A percentile compares a stretch with the other conserved stretches of the same genome.
These are phyloP conservation scores for Bocquillonia castaneifolia DNA, from an alignment of 441 rosid species.

Conservation along the genomic window DNA sequence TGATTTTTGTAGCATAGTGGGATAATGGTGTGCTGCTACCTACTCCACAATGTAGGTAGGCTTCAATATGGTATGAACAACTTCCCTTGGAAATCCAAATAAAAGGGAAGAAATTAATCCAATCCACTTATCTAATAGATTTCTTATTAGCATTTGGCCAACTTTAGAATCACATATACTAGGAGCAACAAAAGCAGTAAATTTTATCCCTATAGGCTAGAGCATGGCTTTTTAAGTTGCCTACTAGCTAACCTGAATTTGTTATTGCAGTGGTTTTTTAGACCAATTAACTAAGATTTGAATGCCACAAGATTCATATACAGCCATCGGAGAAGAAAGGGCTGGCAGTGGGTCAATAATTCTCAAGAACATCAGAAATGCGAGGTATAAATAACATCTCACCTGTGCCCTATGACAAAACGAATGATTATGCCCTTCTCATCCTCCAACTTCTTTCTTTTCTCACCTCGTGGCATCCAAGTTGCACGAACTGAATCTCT, in stretches of 20 bases:
- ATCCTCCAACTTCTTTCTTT: constrained; percentile 55
- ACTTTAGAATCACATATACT: not conserved
- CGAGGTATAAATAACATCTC: constrained; percentile 3
- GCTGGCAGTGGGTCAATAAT: not conserved
- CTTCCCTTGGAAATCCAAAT: not conserved
- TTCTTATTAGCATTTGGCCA: not conserved
- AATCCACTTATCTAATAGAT: not conserved
- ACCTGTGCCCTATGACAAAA: constrained; percentile 90
- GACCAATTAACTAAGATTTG: not conserved
- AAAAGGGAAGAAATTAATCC: not conserved
- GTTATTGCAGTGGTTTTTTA: not conserved
- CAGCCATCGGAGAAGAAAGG: not conserved
- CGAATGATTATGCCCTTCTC: constrained; percentile 78
- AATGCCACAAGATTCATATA: not conserved
- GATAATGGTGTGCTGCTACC: not conserved
- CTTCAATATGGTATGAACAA: not conserved
- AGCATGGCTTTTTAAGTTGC: not conserved
- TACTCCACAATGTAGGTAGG: not conserved
- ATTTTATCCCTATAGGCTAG: not conserved
- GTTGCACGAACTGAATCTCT: constrained; percentile 79
- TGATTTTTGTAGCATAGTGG: not conserved
- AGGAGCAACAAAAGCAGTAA: not conserved
- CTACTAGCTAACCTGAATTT: not conserved
- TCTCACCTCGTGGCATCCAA: constrained; percentile 93
- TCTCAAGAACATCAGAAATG: not conserved